Base-by-base conservation (phyloP, 2,329 filamentous ascomycete genomes). In the Epichloe elymi region DNA sequence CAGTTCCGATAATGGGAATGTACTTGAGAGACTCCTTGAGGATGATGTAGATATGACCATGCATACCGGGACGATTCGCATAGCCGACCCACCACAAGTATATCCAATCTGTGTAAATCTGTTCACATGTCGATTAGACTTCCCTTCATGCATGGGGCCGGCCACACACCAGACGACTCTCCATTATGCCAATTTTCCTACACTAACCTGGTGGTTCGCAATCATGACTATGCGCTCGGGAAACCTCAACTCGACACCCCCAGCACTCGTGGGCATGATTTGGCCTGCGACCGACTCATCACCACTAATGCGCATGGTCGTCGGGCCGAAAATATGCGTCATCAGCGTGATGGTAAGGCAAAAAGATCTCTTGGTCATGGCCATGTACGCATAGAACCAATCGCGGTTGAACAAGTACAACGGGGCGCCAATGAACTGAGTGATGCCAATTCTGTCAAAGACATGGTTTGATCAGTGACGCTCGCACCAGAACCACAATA, bases 51-150 rank as follows among this genome's bases (percentile, higher is more conserved):
- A 95, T 76, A 62, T 88, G 85, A 11, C 89, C 88, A 60, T 93
- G 86, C 79, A 88, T 88, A 49, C 78, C 76, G 52, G 85, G 86
- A 2, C 60, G 65, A 61, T 83, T 83, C 26, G 86, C 88, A 61
- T 95, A 95, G n/a, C 83, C 86, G 26, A 88, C 83, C 88, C 88
- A 95, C 88, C 88, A 95, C 7, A 95, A 77, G 63, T 95, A 95
- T 8, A 94, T 69, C 88, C 88, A 95, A 68, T 95, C 88, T 8
- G 88, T 91, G 63, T 95, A 94, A 49, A 94, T 82, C 78, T 78
- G 57, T 23, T 26, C 14, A 1, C 43, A 36, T 8, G 36, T 48
- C 4, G 33, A 43, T 50, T 50, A 50, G 48, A n/a, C 19, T 10
- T 4, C 10, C 12, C 5, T 26, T 38, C 20, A 7, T 7, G 19